Evolutionary conservation across 2,329 filamentous ascomycete genomes (phyloP).

Genomic region (Neopestalotiopsis sp.): DNA sequence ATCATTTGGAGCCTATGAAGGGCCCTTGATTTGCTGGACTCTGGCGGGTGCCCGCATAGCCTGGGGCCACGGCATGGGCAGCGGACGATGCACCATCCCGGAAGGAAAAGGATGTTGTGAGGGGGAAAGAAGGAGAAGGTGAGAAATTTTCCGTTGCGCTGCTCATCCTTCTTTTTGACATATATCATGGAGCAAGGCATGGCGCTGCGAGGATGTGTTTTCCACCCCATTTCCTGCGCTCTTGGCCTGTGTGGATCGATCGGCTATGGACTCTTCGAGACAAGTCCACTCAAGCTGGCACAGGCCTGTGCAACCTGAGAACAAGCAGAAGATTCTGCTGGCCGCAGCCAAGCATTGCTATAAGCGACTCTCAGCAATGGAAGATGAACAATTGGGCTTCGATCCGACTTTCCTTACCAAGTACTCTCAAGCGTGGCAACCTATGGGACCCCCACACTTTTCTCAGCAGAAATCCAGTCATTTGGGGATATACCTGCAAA

Average conservation of each 20-base stretch:
- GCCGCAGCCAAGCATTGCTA: background rate
- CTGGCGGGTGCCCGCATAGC: background rate
- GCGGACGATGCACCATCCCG: constrained; percentile 12
- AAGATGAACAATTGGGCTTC: background rate
- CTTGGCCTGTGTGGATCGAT: background rate
- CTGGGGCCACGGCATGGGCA: background rate
- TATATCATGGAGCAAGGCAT: background rate
- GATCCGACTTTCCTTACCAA: background rate
- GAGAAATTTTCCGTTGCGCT: background rate
- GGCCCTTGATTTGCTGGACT: background rate
- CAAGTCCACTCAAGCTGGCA: background rate
- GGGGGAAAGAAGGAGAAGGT: background rate
- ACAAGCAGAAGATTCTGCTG: background rate
- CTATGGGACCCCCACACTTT: too few species aligned
- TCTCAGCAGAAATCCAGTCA: too few species aligned
- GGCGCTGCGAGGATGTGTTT: background rate
- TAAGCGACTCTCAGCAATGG: background rate
- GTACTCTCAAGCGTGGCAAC: background rate
- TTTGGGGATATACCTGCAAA: too few species aligned
- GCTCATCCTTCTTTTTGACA: background rate
- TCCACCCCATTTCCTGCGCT: background rate
- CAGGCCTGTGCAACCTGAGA: background rate
- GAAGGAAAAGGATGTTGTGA: background rate
- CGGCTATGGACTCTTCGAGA: background rate
- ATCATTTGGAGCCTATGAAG: background rate